Evolutionary conservation across 352 stramenopile species (phyloP).

Genomic region (Globisporangium nagaii): DNA sequence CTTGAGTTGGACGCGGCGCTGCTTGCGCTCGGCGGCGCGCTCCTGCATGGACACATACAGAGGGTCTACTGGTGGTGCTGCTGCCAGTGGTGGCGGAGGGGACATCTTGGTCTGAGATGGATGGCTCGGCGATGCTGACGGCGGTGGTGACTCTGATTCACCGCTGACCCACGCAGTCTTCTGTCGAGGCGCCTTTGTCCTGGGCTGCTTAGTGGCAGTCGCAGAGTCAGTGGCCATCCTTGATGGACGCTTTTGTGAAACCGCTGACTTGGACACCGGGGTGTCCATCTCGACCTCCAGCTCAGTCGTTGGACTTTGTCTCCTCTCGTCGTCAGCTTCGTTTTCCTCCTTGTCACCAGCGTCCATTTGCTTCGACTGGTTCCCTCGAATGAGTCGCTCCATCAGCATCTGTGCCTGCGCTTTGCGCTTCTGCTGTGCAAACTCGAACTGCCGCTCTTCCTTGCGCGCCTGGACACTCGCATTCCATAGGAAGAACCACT

Average conservation of each 20-base stretch:
- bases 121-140: not conserved
- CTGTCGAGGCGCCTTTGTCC: not conserved
- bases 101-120: not conserved
- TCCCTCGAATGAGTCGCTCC: conserved; percentile 28
- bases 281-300: not conserved
- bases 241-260: not conserved
- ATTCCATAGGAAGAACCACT: conserved; percentile 54
- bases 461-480: conserved; percentile 16
- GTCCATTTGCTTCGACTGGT: conserved; percentile 3
- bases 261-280: not conserved
- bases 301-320: not conserved
- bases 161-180: not conserved
- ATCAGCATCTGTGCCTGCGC: conserved; percentile 33
- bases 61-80: conserved; percentile 19
- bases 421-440: conserved; percentile 20
- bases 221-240: not conserved
- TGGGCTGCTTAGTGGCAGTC: not conserved
- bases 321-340: not conserved
- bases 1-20: conserved; percentile 43
- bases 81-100: not conserved
- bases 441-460: conserved; percentile 19
- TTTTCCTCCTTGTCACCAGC: too few relatives aligned
- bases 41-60: conserved; percentile 53
- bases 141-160: not conserved
- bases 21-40: conserved; percentile 45